phyloP scores from a whole-genome alignment of 2,329 filamentous ascomycete species.

The Fusarium nanum region DNA sequence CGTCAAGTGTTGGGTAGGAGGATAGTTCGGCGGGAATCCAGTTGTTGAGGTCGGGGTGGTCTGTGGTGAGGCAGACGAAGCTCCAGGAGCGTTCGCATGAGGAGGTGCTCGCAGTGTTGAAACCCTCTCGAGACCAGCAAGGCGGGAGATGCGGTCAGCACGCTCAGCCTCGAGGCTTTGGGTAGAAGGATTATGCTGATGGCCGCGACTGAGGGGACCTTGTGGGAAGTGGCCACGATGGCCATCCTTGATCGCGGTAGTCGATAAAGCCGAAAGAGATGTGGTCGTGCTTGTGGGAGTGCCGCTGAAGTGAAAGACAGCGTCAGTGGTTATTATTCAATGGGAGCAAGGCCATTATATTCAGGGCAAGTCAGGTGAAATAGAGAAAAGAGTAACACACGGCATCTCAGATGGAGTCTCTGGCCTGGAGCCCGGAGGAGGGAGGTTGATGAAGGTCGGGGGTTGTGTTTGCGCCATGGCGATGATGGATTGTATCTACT shows the following conservation, averaged over 20 bases:
- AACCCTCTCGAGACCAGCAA: slow-evolving; percentile 90
- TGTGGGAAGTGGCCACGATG: slow-evolving; percentile 83
- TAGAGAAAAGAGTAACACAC: slow-evolving; percentile 64
- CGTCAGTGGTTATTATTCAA: slow-evolving; percentile 17
- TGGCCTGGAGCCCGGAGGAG: slow-evolving; percentile 82
- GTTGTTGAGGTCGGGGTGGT: slow-evolving; percentile 63
- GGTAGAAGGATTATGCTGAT: slow-evolving; percentile 69
- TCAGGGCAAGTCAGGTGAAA: not conserved
- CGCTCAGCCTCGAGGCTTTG: slow-evolving; percentile 90
- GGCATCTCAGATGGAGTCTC: slow-evolving; percentile 91
- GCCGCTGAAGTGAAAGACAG: slow-evolving; percentile 66
- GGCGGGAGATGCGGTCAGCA: slow-evolving; percentile 92
- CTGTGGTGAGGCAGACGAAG: slow-evolving; percentile 60
- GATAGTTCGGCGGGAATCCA: slow-evolving; percentile 57
- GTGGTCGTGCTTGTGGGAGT: slow-evolving; percentile 94
- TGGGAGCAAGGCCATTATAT: slow-evolving; percentile 1
- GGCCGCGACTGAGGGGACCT: slow-evolving; percentile 63
- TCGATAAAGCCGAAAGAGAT: slow-evolving; percentile 90
- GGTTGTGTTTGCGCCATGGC: slow-evolving; percentile 56
- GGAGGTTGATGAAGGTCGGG: slow-evolving; percentile 84
- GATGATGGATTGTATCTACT: slow-evolving; percentile 11
- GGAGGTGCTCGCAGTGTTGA: slow-evolving; percentile 74
- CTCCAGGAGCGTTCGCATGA: slow-evolving; percentile 47
- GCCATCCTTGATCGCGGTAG: slow-evolving; percentile 95
- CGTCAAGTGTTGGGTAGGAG: slow-evolving; percentile 57